Percentiles rank a stretch among this genome's conserved stretches.
These are phyloP conservation scores for Amylocystis lapponica DNA, from an alignment of 768 basidiomycete species.

Conservation along the genomic window DNA sequence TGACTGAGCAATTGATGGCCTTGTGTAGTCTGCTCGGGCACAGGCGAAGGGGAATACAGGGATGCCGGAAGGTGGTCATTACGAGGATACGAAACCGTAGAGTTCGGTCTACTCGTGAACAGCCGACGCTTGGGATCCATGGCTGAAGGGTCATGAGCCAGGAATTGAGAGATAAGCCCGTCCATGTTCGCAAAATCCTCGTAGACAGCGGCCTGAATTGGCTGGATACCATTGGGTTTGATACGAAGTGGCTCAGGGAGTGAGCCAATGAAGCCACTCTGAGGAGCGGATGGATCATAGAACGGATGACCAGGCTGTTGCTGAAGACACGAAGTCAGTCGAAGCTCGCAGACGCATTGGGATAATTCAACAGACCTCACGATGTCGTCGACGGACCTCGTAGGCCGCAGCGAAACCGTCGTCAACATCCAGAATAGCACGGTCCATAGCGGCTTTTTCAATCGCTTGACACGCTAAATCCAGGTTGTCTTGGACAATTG, in stretches of 20 bases:
- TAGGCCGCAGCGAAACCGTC: constrained; percentile 81
- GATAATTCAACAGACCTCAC: constrained; percentile 53
- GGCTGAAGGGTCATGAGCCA: constrained; percentile 27
- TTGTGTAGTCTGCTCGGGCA: constrained; percentile 44
- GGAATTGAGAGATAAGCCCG: background rate
- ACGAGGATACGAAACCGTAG: constrained; percentile 62
- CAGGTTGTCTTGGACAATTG: constrained; percentile 88
- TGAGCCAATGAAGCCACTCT: constrained; percentile 58
- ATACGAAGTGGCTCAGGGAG: constrained; percentile 89
- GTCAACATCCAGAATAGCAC: constrained; percentile 89
- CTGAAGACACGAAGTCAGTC: constrained; percentile 25
- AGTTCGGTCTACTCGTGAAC: constrained; percentile 60
- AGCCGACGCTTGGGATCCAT: constrained; percentile 51
- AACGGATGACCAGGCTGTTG: constrained; percentile 70
- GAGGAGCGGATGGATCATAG: constrained; percentile 80
- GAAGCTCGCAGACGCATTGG: background rate
- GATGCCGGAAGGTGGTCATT: constrained; percentile 36
- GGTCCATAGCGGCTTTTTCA: constrained; percentile 97
- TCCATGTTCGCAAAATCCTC: constrained; percentile 80
- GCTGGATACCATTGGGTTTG: constrained; percentile 74
- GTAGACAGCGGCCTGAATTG: constrained; percentile 83
- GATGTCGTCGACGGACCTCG: constrained; percentile 77
- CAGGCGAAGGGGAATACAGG: constrained; percentile 58
- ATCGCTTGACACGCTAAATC: constrained; percentile 92
- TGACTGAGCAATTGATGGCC: constrained; percentile 49